A percentile compares a stretch with the other conserved stretches of the same genome.
Evolutionary conservation across 164 flowering plant genomes (phyloP).

Genomic region (Dillenia suffruticosa): DNA sequence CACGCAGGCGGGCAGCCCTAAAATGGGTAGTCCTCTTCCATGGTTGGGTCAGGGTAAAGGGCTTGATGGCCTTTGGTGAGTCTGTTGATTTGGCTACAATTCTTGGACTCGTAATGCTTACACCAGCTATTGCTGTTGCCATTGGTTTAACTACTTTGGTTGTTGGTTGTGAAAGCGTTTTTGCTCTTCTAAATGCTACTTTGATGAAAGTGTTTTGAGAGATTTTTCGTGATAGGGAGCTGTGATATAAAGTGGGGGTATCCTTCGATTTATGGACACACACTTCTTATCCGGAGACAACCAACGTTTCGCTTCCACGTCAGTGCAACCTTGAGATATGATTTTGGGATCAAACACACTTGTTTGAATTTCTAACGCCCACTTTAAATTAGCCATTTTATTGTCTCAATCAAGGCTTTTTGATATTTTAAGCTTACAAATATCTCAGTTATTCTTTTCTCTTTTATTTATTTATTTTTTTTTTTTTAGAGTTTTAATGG

Average conservation of each 20-base stretch:
- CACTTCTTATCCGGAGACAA: conserved; percentile 38
- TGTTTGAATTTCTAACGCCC: too few species aligned
- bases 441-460: too few species aligned
- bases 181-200: background rate
- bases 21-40: conserved; percentile 17
- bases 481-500: too few species aligned
- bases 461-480: too few species aligned
- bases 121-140: conserved; percentile 45
- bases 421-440: too few species aligned
- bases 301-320: conserved; percentile 37
- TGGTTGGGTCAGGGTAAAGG: conserved; percentile 31
- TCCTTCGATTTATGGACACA: conserved; percentile 25
- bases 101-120: conserved; percentile 41
- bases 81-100: conserved; percentile 26
- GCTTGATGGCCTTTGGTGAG: conserved; percentile 16
- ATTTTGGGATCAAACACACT: background rate
- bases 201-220: background rate
- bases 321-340: conserved; percentile 8
- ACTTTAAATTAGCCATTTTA: too few species aligned
- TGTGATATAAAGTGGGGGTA: conserved; percentile 3
- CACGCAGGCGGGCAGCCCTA: conserved; percentile 16
- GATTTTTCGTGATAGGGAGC: conserved; percentile 1
- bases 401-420: too few species aligned
- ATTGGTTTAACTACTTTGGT: conserved; percentile 16
- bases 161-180: background rate